Percentiles rank a stretch among this genome's conserved stretches.
Conservation (phyloP, 331 rosid species). For the Telfairia occidentalis region DNA sequence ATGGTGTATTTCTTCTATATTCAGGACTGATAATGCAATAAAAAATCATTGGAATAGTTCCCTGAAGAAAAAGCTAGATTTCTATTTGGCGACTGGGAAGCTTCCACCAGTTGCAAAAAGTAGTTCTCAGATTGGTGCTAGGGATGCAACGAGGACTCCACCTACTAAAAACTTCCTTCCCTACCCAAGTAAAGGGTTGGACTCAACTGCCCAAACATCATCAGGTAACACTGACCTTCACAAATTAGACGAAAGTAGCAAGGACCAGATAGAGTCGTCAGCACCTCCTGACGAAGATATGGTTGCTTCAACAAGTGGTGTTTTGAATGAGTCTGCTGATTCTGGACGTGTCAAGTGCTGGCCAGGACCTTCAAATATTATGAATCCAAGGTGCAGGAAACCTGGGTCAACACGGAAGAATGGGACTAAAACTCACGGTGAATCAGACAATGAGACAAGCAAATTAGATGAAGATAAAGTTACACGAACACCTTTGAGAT, state of each 20-base stretch:
- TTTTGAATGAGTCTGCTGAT: constrained; percentile 47
- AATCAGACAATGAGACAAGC: constrained; percentile 20
- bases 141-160: constrained; percentile 38
- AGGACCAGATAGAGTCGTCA: constrained; percentile 51
- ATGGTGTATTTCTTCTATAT: neutral
- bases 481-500: constrained; percentile 26
- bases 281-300: constrained; percentile 34
- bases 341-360: constrained; percentile 47
- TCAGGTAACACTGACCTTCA: constrained; percentile 49
- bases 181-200: constrained; percentile 43
- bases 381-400: constrained; percentile 38
- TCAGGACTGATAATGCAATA: constrained; percentile 96
- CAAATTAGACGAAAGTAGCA: constrained; percentile 42
- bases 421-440: constrained; percentile 21
- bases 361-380: constrained; percentile 28
- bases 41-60: constrained; percentile 99
- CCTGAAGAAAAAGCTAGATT: constrained; percentile 85
- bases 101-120: constrained; percentile 73
- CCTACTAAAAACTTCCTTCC: constrained; percentile 32
- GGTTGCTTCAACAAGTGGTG: constrained; percentile 46
- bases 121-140: constrained; percentile 39
- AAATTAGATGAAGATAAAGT: constrained; percentile 31
- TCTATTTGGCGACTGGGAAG: constrained; percentile 72
- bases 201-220: constrained; percentile 52
- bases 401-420: constrained; percentile 29